A percentile compares a stretch with the other conserved stretches of the same genome.
Conservation (phyloP, 148 eudicot species). For the Chenopodium suecicum region DNA sequence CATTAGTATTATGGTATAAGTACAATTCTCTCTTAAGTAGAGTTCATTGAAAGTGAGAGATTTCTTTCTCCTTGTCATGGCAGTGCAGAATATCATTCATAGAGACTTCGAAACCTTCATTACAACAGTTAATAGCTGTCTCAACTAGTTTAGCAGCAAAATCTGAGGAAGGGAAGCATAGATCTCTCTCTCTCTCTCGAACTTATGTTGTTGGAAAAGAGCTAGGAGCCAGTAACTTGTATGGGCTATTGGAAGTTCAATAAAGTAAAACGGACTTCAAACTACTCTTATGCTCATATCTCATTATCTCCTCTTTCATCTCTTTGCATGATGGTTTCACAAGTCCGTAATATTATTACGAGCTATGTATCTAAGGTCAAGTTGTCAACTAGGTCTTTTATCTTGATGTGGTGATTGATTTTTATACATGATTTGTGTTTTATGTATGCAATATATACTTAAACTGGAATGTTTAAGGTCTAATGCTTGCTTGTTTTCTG, state of each 20-base stretch:
- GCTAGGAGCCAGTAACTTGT: background rate
- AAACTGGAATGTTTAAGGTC: background rate
- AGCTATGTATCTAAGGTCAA: background rate
- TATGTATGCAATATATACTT: background rate
- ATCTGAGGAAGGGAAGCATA: background rate
- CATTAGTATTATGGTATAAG: background rate
- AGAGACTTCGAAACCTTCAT: background rate
- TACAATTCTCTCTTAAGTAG: background rate
- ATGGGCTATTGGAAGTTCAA: no score
- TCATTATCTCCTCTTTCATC: background rate
- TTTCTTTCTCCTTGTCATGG: background rate
- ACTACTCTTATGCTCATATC: background rate
- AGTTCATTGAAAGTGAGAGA: background rate
- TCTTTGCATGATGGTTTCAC: background rate
- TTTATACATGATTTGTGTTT: background rate
- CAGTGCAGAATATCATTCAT: background rate
- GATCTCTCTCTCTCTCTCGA: no score
- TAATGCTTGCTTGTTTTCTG: slow-evolving; percentile 1
- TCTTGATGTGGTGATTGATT: background rate
- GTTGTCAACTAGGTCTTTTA: background rate
- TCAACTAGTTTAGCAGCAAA: background rate
- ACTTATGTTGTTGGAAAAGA: no score
- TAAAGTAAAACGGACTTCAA: no score
- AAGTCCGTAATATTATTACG: background rate
- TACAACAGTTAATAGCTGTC: background rate